phyloP scores from a whole-genome alignment of 129 eudicot species.

The Flaveria trinervia region DNA sequence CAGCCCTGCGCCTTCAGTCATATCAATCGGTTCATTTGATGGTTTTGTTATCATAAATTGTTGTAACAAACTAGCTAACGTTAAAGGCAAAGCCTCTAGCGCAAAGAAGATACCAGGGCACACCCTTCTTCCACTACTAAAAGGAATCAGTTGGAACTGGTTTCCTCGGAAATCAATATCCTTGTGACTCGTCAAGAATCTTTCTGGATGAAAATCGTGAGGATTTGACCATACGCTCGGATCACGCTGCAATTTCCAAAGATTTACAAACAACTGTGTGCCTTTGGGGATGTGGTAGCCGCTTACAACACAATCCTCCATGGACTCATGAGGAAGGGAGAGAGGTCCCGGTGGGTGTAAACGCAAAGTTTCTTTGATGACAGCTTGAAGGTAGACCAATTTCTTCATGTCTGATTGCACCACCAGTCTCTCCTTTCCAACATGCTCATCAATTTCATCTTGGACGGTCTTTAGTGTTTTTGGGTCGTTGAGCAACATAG shows the following conservation, averaged over 20 bases:
- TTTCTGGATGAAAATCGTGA: conserved; percentile 23
- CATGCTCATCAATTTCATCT: conserved; percentile 27
- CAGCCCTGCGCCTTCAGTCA: conserved; percentile 28
- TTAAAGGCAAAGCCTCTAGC: conserved; percentile 2
- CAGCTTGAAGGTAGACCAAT: conserved; percentile 40
- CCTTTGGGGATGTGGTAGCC: conserved; percentile 33
- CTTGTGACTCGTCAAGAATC: conserved; percentile 27
- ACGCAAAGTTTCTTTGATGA: conserved; percentile 31
- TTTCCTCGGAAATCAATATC: conserved; percentile 26
- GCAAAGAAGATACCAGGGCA: conserved; percentile 29
- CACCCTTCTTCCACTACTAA: conserved; percentile 36
- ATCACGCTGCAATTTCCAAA: too few relatives aligned
- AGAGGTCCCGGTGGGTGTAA: conserved; percentile 26
- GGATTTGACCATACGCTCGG: too few relatives aligned
- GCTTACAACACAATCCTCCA: conserved; percentile 30
- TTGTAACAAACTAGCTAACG: conserved; percentile 32
- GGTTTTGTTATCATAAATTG: conserved; percentile 23
- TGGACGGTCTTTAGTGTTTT: background rate
- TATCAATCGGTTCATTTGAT: conserved; percentile 29
- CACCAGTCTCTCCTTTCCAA: conserved; percentile 33
- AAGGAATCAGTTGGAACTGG: conserved; percentile 25
- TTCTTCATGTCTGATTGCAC: conserved; percentile 37
- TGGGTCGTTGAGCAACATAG: conserved; percentile 19
- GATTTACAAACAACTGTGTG: too few relatives aligned
- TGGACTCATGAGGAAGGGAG: conserved; percentile 13